These are phyloP conservation scores for Termitomyces sp. DNA, from an alignment of 1,284 basidiomycete genomes.

Conservation along the genomic window DNA sequence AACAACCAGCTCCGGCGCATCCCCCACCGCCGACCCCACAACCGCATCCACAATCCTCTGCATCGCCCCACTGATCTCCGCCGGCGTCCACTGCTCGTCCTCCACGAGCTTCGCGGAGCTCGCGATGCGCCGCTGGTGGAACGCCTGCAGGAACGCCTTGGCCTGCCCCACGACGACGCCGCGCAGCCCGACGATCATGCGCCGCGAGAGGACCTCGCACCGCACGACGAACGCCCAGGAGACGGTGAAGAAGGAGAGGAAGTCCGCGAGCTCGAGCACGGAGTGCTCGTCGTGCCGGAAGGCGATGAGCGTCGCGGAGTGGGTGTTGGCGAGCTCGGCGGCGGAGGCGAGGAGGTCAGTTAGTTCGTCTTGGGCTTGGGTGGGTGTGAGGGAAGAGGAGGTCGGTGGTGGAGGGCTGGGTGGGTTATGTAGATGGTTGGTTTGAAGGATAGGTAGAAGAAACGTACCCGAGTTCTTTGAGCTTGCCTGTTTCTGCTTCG, in stretches of 20 bases:
- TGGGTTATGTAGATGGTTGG: neutral
- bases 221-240: constrained; percentile 87
- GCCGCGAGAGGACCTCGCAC: constrained; percentile 79
- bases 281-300: constrained; percentile 78
- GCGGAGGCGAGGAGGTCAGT: constrained; percentile 49
- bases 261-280: constrained; percentile 65
- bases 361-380: constrained; percentile 54
- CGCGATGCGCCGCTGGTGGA: constrained; percentile 81
- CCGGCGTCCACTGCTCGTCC: constrained; percentile 84
- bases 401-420: neutral
- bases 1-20: constrained; percentile 68
- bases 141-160: constrained; percentile 80
- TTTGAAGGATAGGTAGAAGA: neutral
- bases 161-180: constrained; percentile 84
- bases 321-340: constrained; percentile 40
- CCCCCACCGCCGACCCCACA: constrained; percentile 77
- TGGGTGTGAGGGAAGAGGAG: constrained; percentile 21
- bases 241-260: constrained; percentile 78
- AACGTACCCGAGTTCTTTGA: constrained; percentile 24
- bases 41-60: constrained; percentile 75
- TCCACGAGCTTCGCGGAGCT: constrained; percentile 87
- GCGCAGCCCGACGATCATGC: constrained; percentile 90
- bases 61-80: constrained; percentile 63
- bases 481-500: constrained; percentile 30
- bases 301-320: constrained; percentile 74